Base-by-base conservation (phyloP, 805 yeast genomes). In the Naumovozyma castellii region DNA sequence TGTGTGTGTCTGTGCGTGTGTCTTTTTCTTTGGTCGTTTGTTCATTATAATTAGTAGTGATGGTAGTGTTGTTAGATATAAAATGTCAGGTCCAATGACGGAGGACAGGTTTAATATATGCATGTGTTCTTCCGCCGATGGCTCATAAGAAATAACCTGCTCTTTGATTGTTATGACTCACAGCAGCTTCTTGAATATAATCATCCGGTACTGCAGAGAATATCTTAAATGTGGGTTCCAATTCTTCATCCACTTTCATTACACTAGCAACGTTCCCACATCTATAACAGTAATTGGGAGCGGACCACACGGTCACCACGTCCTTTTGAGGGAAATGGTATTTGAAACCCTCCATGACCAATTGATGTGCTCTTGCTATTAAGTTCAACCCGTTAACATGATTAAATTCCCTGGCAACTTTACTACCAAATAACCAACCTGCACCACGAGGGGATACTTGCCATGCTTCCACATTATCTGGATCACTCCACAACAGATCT, bases 241-340 rank as follows among this genome's bases (percentile, higher is more conserved):
- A 67, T 49, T 80, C 80, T 47, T 85, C 95, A 53, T 81, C 94
- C 40, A 92, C 84, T 61, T 87, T 85, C 98, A 90, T 90, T 14
- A 90, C 96, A 71, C 94, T 83, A 22, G 98, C 98, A 38, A 90
- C 97, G 58, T 90, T 90, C 43, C 98, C 98, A 67, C 97, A 90
- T 56, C 97, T 72, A 64, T 90, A 90, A 67, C 97, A 88, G 66
- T 88, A 88, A 62, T 88, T 88, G 35, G 97, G 97, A 14, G 97
- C 97, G 9, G 88, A 78, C 97, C 97, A 90, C 29, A 90, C 97
- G 0, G 98, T 90, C 29, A 90, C 98, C 38, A 90, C 97, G 56
- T 85, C 95, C 54, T 87, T 85, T 49, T 90, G 96, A 46, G 87
- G 86, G 67, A 92, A 92, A 65, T 92, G 97, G 60, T 88, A 92